These are phyloP conservation scores for Wickerhamiella sorbophila DNA, from an alignment of 805 yeast species.

Conservation along the genomic window DNA sequence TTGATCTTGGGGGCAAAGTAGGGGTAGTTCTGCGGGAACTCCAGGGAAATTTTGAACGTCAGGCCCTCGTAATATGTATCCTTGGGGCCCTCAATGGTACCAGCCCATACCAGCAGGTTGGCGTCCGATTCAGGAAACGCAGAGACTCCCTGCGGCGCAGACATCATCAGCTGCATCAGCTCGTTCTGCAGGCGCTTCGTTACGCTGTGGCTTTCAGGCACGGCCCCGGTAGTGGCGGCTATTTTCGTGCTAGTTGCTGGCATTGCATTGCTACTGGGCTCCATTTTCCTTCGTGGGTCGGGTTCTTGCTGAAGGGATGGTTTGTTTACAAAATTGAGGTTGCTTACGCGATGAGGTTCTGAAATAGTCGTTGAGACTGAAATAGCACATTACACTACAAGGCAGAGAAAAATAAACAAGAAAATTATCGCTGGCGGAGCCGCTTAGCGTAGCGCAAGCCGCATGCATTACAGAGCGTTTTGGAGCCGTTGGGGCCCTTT, in stretches of 20 bases:
- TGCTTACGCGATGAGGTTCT: background rate
- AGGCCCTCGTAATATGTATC: conserved; percentile 44
- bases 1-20: conserved; percentile 41
- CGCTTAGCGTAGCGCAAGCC: conserved; percentile 45
- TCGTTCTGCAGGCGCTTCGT: conserved; percentile 38
- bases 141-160: conserved; percentile 35
- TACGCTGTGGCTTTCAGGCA: conserved; percentile 33
- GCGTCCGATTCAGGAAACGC: conserved; percentile 43
- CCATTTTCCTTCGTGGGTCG: conserved; percentile 10
- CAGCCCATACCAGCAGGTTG: conserved; percentile 42
- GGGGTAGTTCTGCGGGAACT: conserved; percentile 44
- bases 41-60: conserved; percentile 35
- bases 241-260: background rate
- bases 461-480: conserved; percentile 84
- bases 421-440: conserved; percentile 12
- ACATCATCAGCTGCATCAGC: conserved; percentile 39
- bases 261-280: conserved; percentile 5
- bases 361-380: too few relatives aligned
- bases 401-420: too few relatives aligned
- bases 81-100: conserved; percentile 41
- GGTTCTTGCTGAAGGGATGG: background rate
- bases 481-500: conserved; percentile 70
- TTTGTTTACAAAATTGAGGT: background rate
- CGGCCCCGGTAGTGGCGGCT: conserved; percentile 5
- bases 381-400: too few relatives aligned